Percentiles rank a stretch among this genome's conserved stretches.
These are phyloP conservation scores for Syzygium syzygioides DNA, from an alignment of 441 rosid species.

Conservation along the genomic window DNA sequence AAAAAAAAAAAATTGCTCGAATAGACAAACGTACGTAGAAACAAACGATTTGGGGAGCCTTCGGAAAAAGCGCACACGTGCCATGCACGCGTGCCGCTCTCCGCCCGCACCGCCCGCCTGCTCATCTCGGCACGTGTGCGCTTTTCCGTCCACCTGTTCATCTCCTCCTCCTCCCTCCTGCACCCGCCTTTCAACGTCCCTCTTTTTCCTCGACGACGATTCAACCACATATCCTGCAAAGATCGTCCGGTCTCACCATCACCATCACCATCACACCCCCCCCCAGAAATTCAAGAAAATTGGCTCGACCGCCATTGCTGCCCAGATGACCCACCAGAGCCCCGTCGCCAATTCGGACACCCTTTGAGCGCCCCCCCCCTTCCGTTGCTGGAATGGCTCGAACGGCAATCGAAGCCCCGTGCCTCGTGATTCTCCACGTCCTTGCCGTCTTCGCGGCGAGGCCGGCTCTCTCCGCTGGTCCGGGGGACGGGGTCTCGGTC, in stretches of 20 bases:
- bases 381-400: conserved; percentile 13
- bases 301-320: not conserved
- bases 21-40: not conserved
- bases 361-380: not conserved
- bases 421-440: not conserved
- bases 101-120: not conserved
- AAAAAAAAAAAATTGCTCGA: not conserved
- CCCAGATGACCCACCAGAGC: not conserved
- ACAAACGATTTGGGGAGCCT: not conserved
- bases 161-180: not conserved
- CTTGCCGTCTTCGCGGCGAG: not conserved
- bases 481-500: conserved; percentile 16
- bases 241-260: not conserved
- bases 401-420: not conserved
- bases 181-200: not conserved
- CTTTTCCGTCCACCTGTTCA: not conserved
- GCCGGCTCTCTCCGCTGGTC: conserved; percentile 9
- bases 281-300: not conserved
- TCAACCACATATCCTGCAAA: not conserved
- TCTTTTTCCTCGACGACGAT: not conserved
- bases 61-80: not conserved
- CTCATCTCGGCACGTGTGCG: not conserved
- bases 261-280: not conserved
- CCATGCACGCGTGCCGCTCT: not conserved
- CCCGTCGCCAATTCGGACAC: not conserved